Evolutionary conservation across 2,329 filamentous ascomycete species (phyloP), one percentile per base, ranked within the genome.

Genomic region (Aspergillus hortae): DNA sequence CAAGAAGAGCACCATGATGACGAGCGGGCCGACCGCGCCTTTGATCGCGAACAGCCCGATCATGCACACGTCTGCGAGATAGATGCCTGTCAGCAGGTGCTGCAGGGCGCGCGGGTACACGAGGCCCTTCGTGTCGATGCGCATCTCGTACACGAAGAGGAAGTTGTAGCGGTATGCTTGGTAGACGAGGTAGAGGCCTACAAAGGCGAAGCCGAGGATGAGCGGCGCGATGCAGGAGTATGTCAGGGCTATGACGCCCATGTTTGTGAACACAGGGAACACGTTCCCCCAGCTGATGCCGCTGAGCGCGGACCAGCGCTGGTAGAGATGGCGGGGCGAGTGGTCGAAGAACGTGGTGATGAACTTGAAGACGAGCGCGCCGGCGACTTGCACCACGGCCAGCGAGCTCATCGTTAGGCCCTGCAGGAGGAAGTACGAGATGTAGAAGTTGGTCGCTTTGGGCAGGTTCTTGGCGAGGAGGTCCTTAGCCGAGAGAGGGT

Each of bases 351-450:
- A 81, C 53, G 86, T 87, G 67, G 90, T 87, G 40, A 90, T 76
- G 10, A 95, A 70, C 43, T 83, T 83, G 67, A 88, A 90, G 19
- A 92, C 74, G 17, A 90, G 64, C 23, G 95, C 81, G 21, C 90
- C 89, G 23, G 77, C 78, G 32, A 87, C 77, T 60, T 95, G 90
- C 1, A 94, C 79, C 2, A 96, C 71, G 1, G 88, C 81, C 44
- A 85, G 80, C 0, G 89, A 83, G 9, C 90, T 88, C 55, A 91
- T 82, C 4, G 84, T 86, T 42, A 97, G 69, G 27, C 92, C 94
- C 69, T 97, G 92, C 1, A 99, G 85, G 21, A 97, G 82, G 62
- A 97, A 95, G 74, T 96, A 99, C 0, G 88, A 91, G 12, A 97
- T 87, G 71, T 96, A 99, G 66, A 96, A 95, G 71, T 95, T 97